A percentile compares a stretch with the other conserved stretches of the same genome.
Conservation (phyloP, 1,139 yeast genomes). For the Keqinozyma sinolaborantium region DNA sequence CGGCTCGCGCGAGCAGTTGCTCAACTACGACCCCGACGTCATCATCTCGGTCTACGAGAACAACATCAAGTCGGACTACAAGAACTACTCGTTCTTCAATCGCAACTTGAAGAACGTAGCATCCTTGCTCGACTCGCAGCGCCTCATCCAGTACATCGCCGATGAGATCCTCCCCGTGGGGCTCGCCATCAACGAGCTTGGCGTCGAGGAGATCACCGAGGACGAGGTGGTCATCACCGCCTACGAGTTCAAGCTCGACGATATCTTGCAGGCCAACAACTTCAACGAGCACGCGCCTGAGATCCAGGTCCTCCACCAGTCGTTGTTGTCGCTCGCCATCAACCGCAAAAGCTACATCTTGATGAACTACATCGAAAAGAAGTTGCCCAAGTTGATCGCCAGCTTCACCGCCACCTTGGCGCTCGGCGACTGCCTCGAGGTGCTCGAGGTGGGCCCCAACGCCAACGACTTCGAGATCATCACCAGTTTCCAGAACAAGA, state of each 20-base stretch:
- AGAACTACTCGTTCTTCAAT: conserved; percentile 31
- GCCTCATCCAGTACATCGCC: conserved; percentile 42
- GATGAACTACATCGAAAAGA: conserved; percentile 43
- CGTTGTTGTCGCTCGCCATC: conserved; percentile 41
- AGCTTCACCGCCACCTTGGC: conserved; percentile 4
- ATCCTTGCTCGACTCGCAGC: conserved; percentile 39
- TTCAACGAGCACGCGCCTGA: conserved; percentile 37
- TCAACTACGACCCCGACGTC: conserved; percentile 35
- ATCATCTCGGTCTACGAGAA: conserved; percentile 46
- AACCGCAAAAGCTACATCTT: conserved; percentile 39
- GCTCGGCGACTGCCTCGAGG: conserved; percentile 16
- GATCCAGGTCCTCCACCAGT: conserved; percentile 30
- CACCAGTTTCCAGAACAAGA: conserved; percentile 47
- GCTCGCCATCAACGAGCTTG: conserved; percentile 61
- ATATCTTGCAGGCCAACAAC: conserved; percentile 63
- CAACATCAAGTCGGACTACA: conserved; percentile 30
- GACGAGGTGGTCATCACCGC: conserved; percentile 76
- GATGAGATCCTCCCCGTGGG: conserved; percentile 52
- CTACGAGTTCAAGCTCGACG: conserved; percentile 58
- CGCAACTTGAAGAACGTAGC: conserved; percentile 42
- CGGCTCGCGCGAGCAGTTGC: conserved; percentile 4
- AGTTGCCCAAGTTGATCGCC: conserved; percentile 31
- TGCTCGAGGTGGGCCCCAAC: conserved; percentile 39
- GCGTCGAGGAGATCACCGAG: conserved; percentile 63
- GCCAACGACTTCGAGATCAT: conserved; percentile 57